These are phyloP conservation scores for Malassezia arunalokei DNA, from an alignment of 1,284 basidiomycete species.

Conservation along the genomic window DNA sequence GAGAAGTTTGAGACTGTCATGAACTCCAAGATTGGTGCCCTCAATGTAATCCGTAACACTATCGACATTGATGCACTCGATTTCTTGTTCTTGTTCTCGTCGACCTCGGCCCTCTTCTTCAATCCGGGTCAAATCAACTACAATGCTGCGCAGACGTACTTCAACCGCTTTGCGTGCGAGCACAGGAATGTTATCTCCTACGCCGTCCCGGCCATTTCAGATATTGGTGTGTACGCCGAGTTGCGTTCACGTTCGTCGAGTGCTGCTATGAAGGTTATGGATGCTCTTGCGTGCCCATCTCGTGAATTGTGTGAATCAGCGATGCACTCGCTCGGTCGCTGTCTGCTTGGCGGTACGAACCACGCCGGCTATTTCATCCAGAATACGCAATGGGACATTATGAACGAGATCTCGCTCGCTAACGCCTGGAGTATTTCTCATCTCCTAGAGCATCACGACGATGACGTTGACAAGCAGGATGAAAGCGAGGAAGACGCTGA, in stretches of 20 bases:
- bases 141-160: conserved; percentile 18
- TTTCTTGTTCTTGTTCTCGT: conserved; percentile 19
- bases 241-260: conserved; percentile 12
- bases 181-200: conserved; percentile 14
- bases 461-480: conserved; percentile 8
- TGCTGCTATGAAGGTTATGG: conserved; percentile 18
- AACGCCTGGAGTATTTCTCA: conserved; percentile 14
- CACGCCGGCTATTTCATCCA: conserved; percentile 17
- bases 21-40: conserved; percentile 16
- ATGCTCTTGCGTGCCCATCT: conserved; percentile 16
- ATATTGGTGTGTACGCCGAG: conserved; percentile 18
- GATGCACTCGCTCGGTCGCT: conserved; percentile 11
- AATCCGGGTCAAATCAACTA: conserved; percentile 19
- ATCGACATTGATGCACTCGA: conserved; percentile 13
- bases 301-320: conserved; percentile 16
- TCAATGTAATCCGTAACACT: conserved; percentile 11
- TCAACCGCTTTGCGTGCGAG: conserved; percentile 17
- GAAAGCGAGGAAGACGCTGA: conserved; percentile 9
- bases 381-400: conserved; percentile 15
- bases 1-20: conserved; percentile 17
- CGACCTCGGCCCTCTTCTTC: conserved; percentile 17
- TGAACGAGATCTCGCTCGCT: conserved; percentile 14
- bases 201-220: conserved; percentile 18
- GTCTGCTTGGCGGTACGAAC: conserved; percentile 9
- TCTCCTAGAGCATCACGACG: conserved; percentile 15